A percentile compares a stretch with the other conserved stretches of the same genome.
Evolutionary conservation across 352 stramenopile species (phyloP).

Genomic region (Globisporangium emineosum): DNA sequence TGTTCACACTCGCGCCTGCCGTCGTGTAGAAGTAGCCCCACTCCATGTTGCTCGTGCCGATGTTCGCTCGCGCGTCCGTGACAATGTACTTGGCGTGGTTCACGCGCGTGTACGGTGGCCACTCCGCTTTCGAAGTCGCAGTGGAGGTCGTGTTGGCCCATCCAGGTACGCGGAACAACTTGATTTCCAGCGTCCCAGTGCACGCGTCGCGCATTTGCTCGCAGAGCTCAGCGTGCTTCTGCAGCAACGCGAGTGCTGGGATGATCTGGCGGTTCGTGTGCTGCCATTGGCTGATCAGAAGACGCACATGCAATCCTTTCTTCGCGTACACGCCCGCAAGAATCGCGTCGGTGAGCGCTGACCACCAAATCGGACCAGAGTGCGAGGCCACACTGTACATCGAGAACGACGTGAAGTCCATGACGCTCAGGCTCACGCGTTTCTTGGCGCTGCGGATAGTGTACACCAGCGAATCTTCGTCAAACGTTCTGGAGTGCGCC

Average conservation of each 20-base stretch:
- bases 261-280: slow-evolving; percentile 61
- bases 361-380: slow-evolving; percentile 58
- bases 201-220: slow-evolving; percentile 33
- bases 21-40: slow-evolving; percentile 88
- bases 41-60: slow-evolving; percentile 87
- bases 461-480: slow-evolving; percentile 72
- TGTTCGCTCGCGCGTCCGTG: slow-evolving; percentile 70
- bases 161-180: slow-evolving; percentile 69
- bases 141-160: slow-evolving; percentile 63
- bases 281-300: slow-evolving; percentile 81
- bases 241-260: slow-evolving; percentile 38
- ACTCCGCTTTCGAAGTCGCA: slow-evolving; percentile 25
- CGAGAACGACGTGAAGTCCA: slow-evolving; percentile 77
- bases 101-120: slow-evolving; percentile 72
- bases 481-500: slow-evolving; percentile 45
- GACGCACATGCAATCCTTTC: slow-evolving; percentile 39
- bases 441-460: slow-evolving; percentile 57
- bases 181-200: slow-evolving; percentile 58
- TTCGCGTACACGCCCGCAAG: slow-evolving; percentile 57
- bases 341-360: slow-evolving; percentile 58
- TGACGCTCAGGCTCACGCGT: slow-evolving; percentile 70
- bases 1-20: slow-evolving; percentile 74
- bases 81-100: slow-evolving; percentile 88
- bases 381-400: slow-evolving; percentile 48
- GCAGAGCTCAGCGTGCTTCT: slow-evolving; percentile 50